Base-by-base conservation (phyloP, 352 stramenopile genomes). In the Phytophthora hibernalis region DNA sequence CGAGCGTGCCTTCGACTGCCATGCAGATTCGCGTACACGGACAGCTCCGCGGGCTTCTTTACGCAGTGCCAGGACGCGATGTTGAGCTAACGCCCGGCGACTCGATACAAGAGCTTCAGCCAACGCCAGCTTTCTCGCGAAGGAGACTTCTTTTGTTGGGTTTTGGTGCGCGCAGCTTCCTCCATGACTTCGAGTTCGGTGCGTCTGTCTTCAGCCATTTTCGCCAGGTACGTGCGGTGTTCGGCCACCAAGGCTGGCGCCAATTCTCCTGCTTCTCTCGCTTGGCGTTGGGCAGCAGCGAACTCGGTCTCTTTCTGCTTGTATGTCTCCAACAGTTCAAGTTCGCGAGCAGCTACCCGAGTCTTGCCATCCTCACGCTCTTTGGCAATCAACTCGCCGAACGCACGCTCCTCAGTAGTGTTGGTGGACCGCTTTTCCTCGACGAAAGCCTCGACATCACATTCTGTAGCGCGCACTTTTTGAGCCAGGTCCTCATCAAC, bases 11-110 rank as follows among this genome's bases (percentile, higher is more conserved):
- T 84, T 79, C 47, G 77, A 68, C 66, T 97, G 93, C 91, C 93
- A 98, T 15, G 77, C 79, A 10, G 70, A 92, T 58, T 98, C 93
- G 22, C 82, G 74, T 40, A 54, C 59, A 16, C 83, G 83, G 24
- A 96, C 70, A 67, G 80, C 82, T 12, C 85, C 83, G 70, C 85
- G 85, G 3, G 85, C 83, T 56, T 97, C 89, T 65, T 96, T 94
- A 5, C 78, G 80, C 28, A 96, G 74, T 37, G 79, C 79, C 15
- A 93, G 61, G 24, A 96, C 71, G 31, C 84, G 91, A 64, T 95
- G 84, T 48, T 90, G 84, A 7, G 83, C 79, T 7, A 95, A 68
- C 1, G 83, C 86, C 18, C 72, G 76, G 35, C 89, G 80, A 63
- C 88, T 95, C 54, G 89, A 77, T 13, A 95, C 84, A 20, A 76